A percentile compares a stretch with the other conserved stretches of the same genome.
Evolutionary conservation across 176 grass and related monocot species (phyloP).

Genomic region (Cymbopogon citratus): DNA sequence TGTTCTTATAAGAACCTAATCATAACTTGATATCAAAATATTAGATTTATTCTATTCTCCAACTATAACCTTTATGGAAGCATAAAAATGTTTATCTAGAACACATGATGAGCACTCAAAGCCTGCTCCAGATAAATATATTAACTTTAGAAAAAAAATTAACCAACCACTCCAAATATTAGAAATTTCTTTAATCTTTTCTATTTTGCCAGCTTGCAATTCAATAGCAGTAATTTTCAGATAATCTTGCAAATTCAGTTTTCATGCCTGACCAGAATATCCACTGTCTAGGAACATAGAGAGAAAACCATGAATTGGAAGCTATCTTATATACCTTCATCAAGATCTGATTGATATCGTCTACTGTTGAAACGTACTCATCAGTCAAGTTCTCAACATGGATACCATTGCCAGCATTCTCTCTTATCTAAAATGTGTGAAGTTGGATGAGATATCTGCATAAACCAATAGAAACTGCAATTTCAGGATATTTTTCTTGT

Average conservation of each 20-base stretch:
- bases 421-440: constrained; percentile 53
- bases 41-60: neutral
- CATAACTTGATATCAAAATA: neutral
- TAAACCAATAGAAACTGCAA: neutral
- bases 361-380: constrained; percentile 73
- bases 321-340: constrained; percentile 63
- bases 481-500: neutral
- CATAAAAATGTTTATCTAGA: neutral
- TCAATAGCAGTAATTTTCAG: neutral
- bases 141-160: neutral
- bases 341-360: constrained; percentile 81
- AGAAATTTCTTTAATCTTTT: neutral
- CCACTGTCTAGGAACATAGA: neutral
- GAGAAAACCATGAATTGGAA: neutral
- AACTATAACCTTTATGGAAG: neutral
- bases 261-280: neutral
- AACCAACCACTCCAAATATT: neutral
- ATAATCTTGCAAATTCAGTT: neutral
- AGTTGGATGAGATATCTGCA: constrained; percentile 11
- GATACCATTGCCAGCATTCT: constrained; percentile 60
- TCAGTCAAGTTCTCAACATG: constrained; percentile 88
- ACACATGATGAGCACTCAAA: neutral
- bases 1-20: neutral
- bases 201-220: neutral
- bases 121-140: neutral